Evolutionary conservation across 192 early-diverging fungal species (phyloP), one percentile per base, ranked within the genome.

Genomic region (Podila clonocystis): DNA sequence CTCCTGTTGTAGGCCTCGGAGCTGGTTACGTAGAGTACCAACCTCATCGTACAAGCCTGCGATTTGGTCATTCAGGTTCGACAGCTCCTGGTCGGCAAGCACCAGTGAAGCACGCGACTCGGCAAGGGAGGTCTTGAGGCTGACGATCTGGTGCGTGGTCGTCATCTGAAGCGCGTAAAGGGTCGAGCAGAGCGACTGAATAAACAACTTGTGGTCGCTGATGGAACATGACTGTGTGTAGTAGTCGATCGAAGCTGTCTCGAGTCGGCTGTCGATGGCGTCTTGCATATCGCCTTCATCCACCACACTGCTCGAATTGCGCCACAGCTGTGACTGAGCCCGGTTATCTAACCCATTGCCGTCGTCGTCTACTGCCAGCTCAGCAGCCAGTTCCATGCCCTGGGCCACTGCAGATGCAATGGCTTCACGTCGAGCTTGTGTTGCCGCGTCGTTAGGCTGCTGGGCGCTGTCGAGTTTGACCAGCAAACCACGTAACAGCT

Each of bases 31-130:
- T 1, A 88, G 74, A 9, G 84, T 83, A 13, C 83, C 85, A 3
- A 86, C 82, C 24, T 88, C 85, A 29, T 88, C 85, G 50, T 82
- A 85, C 12, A 88, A 59, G 5, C 69, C 59, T 0, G 72, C 68
- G 55, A 88, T 83, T 5, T 84, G 84, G 9, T 75, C 78, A 15
- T 82, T 75, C 20, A 70, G 64, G 34, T 85, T 82, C 5, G 75
- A 83, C 36, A 88, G 57, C 31, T 86, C 85, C 22, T 71, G 62
- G 29, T 82, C 86, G 0, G 87, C 83, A 58, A 80, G 67, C 2
- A 76, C 70, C 30, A 88, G 30, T 4, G 73, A 65, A 12, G 83
- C 84, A 33, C 84, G 77, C 0, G 84, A 75, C 41, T 88, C 84
- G 1, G 78, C 68, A 20, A 85, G 67, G 0, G 78, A 75, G 2